phyloP scores from a whole-genome alignment of 148 eudicot species.

The Amaranthus cruentus region DNA sequence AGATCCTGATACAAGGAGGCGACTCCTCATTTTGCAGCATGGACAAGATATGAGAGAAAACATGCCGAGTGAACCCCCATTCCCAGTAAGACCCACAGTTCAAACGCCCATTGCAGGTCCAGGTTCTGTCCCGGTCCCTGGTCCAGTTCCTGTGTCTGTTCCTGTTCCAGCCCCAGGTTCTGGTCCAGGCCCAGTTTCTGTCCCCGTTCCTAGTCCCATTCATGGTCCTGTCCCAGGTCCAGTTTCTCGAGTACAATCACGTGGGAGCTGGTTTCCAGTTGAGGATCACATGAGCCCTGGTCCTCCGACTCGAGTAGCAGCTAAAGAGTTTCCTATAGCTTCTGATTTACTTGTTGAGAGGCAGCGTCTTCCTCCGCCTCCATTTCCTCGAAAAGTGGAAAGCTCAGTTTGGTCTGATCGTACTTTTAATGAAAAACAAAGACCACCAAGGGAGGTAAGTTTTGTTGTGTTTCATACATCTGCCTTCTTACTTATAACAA shows the following conservation, averaged over 20 bases:
- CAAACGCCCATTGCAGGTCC: slow-evolving; percentile 43
- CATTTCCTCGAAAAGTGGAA: slow-evolving; percentile 59
- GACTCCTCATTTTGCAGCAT: slow-evolving; percentile 95
- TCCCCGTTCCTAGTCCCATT: slow-evolving; percentile 43
- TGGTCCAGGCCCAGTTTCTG: slow-evolving; percentile 25
- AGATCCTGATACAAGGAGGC: slow-evolving; percentile 94
- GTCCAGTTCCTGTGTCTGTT: slow-evolving; percentile 34
- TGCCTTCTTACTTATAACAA: neutral
- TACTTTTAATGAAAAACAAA: slow-evolving; percentile 45
- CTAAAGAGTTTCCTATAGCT: slow-evolving; percentile 47
- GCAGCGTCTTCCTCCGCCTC: slow-evolving; percentile 54
- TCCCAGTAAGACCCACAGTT: slow-evolving; percentile 53
- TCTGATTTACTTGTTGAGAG: slow-evolving; percentile 58
- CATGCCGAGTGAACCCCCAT: slow-evolving; percentile 46
- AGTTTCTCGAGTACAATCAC: slow-evolving; percentile 52
- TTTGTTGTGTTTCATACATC: neutral
- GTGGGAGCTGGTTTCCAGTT: slow-evolving; percentile 69
- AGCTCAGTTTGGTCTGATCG: slow-evolving; percentile 49
- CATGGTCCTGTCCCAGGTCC: slow-evolving; percentile 46
- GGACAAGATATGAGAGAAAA: slow-evolving; percentile 75
- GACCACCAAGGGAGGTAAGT: slow-evolving; percentile 74
- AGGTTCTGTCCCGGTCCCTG: slow-evolving; percentile 30
- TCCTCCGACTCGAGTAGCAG: slow-evolving; percentile 34
- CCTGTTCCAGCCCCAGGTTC: slow-evolving; percentile 29
- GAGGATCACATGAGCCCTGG: slow-evolving; percentile 74